A percentile compares a stretch with the other conserved stretches of the same genome.
Evolutionary conservation across 2,329 filamentous ascomycete species (phyloP).

Genomic region (Aschersonia sp.): DNA sequence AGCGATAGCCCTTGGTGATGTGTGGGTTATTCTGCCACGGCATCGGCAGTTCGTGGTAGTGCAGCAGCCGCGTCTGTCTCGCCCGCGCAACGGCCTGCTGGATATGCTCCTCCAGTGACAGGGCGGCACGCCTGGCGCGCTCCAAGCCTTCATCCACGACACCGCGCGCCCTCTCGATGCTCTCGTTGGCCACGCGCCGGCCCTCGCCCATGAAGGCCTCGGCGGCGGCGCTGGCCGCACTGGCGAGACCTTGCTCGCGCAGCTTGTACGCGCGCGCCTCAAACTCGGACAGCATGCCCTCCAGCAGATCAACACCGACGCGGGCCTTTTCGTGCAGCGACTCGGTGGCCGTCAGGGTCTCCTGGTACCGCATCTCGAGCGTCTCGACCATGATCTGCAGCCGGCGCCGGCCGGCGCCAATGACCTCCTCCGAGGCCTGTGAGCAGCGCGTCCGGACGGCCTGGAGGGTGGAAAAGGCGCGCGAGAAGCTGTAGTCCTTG

Average conservation of each 20-base stretch:
- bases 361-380: constrained; percentile 74
- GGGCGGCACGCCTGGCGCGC: constrained; percentile 67
- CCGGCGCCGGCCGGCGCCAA: constrained; percentile 72
- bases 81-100: constrained; percentile 63
- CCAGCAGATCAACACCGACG: constrained; percentile 74
- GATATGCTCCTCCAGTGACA: constrained; percentile 72
- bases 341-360: constrained; percentile 69
- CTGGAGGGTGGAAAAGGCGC: constrained; percentile 74
- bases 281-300: constrained; percentile 72
- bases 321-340: constrained; percentile 85
- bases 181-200: constrained; percentile 66
- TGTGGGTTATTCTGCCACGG: constrained; percentile 95
- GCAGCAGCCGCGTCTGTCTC: constrained; percentile 66
- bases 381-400: constrained; percentile 87
- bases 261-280: constrained; percentile 71
- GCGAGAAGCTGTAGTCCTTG: constrained; percentile 69
- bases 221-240: constrained; percentile 40
- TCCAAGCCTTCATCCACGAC: constrained; percentile 72
- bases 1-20: constrained; percentile 83
- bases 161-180: constrained; percentile 57
- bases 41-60: constrained; percentile 77
- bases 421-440: constrained; percentile 75
- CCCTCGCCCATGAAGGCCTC: constrained; percentile 60
- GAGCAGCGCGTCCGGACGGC: constrained; percentile 80
- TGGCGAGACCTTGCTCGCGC: constrained; percentile 58